Evolutionary conservation across 306 rosid genomes (phyloP), one percentile per base, ranked within the genome.

Genomic region (Prunus padus): DNA sequence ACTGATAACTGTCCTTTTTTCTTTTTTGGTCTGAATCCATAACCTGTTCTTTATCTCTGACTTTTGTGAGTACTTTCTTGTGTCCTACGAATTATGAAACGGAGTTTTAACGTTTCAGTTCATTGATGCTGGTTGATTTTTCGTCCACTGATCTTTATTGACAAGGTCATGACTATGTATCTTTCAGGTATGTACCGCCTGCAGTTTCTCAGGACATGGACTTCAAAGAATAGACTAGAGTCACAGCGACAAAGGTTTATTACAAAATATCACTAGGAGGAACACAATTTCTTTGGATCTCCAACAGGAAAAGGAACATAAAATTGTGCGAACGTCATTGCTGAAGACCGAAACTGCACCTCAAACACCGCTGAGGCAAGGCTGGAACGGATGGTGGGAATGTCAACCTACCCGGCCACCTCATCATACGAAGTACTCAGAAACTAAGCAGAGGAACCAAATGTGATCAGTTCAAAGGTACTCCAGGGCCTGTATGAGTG

Each of bases 221-320:
- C 22, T 50, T 25, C 23, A 15, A 68, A 47, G 72, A 66, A 42
- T 66, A 69, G 47, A 69, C 26, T 49, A 69, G 30, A 69, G 22
- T 42, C 18, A 15, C 22, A 23, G 37, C 71, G 15, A 14, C 14
- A 14, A 67, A 13, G 9, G 20, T 47, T 7, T 68, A 44, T 50
- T 67, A 4, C 26, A 16, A 26, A 20, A 15, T 14, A 16, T 25
- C 44, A 47, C n/a, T 50, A 50, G 20, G n/a, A 50, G 8, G 42
- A 26, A 46, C 28, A 1, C 25, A 54, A 68, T 7, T 44, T 46
- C 44, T 15, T 31, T 12, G 63, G 69, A 40, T 5, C 10, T 3
- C 5, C 61, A 28, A 50, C 28, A 49, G 55, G n/a, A n/a, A 20
- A 4, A 62, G 16, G 30, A 40, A 40, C 18, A 5, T 33, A 33